Evolutionary conservation across 225 moss, liverwort and hornwort genomes (phyloP).

Genomic region (Neckera pumila): DNA sequence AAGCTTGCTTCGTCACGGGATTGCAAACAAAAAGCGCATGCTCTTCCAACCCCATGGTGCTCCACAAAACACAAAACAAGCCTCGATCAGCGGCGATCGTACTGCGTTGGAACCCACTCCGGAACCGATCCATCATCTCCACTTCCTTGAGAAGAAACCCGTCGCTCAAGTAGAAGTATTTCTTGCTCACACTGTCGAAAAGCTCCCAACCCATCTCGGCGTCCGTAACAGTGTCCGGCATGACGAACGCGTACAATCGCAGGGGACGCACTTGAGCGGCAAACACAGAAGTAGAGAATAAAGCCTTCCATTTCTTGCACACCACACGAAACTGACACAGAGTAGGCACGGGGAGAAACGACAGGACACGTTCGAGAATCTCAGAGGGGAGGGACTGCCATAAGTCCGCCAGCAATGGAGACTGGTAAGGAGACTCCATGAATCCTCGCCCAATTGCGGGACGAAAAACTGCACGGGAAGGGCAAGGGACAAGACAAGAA

Average conservation of each 20-base stretch:
- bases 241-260: slow-evolving; percentile 9
- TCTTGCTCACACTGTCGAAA: slow-evolving; percentile 6
- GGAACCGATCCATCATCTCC: slow-evolving; percentile 19
- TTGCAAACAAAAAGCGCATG: slow-evolving; percentile 27
- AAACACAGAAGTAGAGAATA: not conserved
- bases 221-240: slow-evolving; percentile 28
- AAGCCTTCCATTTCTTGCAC: slow-evolving; percentile 25
- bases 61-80: slow-evolving; percentile 24
- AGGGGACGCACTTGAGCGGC: not conserved
- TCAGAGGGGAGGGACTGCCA: slow-evolving; percentile 20
- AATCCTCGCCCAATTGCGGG: not conserved
- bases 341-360: slow-evolving; percentile 17
- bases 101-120: slow-evolving; percentile 18
- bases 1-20: slow-evolving; percentile 12
- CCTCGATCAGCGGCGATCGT: slow-evolving; percentile 29
- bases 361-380: slow-evolving; percentile 23
- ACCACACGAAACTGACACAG: slow-evolving; percentile 21
- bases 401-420: not conserved
- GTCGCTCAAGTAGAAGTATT: slow-evolving; percentile 11
- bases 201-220: slow-evolving; percentile 26
- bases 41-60: slow-evolving; percentile 28
- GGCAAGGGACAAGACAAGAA: not conserved
- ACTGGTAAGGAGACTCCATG: not conserved
- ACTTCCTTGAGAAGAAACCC: slow-evolving; percentile 25
- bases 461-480: not conserved